Base-by-base conservation (phyloP, 805 yeast genomes). In the Cyberlindnera galapagoensis region DNA sequence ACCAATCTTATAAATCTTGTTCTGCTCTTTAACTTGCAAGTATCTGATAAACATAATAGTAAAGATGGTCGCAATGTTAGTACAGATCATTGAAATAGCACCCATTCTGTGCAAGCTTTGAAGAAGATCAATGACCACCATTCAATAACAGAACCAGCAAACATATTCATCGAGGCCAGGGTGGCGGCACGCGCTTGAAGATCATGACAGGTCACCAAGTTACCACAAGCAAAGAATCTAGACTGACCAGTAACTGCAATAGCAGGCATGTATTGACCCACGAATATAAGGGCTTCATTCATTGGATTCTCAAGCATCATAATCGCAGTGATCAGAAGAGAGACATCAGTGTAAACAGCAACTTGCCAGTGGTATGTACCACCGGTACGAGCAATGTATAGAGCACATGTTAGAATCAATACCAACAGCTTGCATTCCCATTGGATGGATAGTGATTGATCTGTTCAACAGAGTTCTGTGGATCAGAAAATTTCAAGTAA, bases 161-260 rank as follows among this genome's bases (percentile, higher is more conserved):
- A 72, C 77, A 74, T 73, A 51, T 74, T 74, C 80, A 75, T 74
- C 0, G 78, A 72, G 0, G 79, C 83, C 30, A 77, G 56, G 2
- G 75, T 78, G 28, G 77, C 60, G 0, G 83, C 80, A 46, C 83
- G 62, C 45, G 74, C 80, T 56, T 77, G 75, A 17, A 72, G 51
- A 50, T 78, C 84, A 39, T 71, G 63, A 20, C 68, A 63, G 39
- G 78, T 71, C 1, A 73, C 71, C 28, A 71, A 59, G 43, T 76
- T 75, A 3, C 79, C 79, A 81, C 82, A 76, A 0, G 80, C 71
- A 31, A 76, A 71, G 49, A 71, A 70, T 0, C 69, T 62, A 0
- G 82, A 70, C 39, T 76, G 81, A 4, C 77, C 80, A 21, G 80
- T 74, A 42, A 66, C 74, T 0, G 75, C 51, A 11, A 69, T 46